Base-by-base conservation (phyloP, 2,329 filamentous ascomycete genomes). In the Botrytis squamosa region DNA sequence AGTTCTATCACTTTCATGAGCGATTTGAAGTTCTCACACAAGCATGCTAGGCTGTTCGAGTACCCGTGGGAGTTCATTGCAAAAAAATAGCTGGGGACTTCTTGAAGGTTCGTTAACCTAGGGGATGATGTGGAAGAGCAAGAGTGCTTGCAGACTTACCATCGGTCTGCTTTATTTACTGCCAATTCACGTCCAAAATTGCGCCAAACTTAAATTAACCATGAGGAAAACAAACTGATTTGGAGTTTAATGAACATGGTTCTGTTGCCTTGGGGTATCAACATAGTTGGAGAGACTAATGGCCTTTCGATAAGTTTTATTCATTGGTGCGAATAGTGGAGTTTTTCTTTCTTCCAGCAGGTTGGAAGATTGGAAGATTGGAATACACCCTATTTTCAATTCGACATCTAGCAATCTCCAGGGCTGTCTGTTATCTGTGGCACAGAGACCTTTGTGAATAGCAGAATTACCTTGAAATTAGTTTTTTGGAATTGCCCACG, bases 381-480 rank as follows among this genome's bases (percentile, higher is more conserved):
- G 14, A n/a, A 29, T 29, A 18, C 16, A 18, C n/a, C 52, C n/a
- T 18, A 4, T 29, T 57, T 29, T 16, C 6, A 33, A 18, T 57
- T 4, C 3, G 14, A 29, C 1, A 29, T 4, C 0, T 4, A 18
- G 14, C 14, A 57, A 57, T 3, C 1, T n/a, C n/a, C n/a, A n/a
- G n/a, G n/a, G n/a, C n/a, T 57, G 12, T 33, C 18, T 29, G n/a
- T 57, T 3, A 18, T 18, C 25, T 29, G 6, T 6, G 14, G n/a
- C 1, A 7, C n/a, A 57, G 52, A 29, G 14, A 9, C 0, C n/a
- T 18, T 29, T 18, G n/a, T 57, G 29, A 29, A 29, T 57, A 29
- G 52, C 52, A 29, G 2, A 57, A 57, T 18, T 29, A 57, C 14
- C 14, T 57, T 29, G 9, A 18, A 8, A 16, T 29, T 4, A 29